Conservation (phyloP, 331 rosid species). For the Acacia pycnantha region DNA sequence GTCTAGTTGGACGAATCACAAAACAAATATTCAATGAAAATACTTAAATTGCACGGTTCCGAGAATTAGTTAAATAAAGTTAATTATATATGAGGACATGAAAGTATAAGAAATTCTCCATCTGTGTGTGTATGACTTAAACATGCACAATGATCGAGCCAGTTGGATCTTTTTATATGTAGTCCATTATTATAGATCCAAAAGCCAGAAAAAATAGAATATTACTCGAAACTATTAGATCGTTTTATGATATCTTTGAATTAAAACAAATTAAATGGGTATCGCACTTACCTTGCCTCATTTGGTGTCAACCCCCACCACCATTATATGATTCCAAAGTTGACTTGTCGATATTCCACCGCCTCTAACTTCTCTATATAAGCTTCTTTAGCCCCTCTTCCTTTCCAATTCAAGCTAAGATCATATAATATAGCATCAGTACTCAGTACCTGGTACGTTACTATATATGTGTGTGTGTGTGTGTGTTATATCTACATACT, state of each 20-base stretch:
- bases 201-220: not conserved
- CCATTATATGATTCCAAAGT: constrained; percentile 19
- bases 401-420: constrained; percentile 13
- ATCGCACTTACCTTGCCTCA: constrained; percentile 23
- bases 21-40: too few relatives aligned
- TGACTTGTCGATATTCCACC: constrained; percentile 1
- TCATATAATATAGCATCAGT: not conserved
- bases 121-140: not conserved
- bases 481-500: not conserved
- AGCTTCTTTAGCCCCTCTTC: constrained; percentile 14
- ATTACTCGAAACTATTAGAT: not conserved
- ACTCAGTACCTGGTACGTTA: constrained; percentile 26
- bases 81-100: not conserved
- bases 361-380: constrained; percentile 29
- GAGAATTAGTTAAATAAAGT: not conserved
- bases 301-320: constrained; percentile 21
- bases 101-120: not conserved
- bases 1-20: too few relatives aligned
- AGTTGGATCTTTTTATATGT: constrained; percentile 26
- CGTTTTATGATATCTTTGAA: constrained; percentile 2
- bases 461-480: too few relatives aligned
- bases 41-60: not conserved
- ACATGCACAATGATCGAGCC: not conserved
- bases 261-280: constrained; percentile 15
- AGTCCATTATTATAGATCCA: constrained; percentile 9